Evolutionary conservation across 1,139 yeast genomes (phyloP).

Genomic region (Yamadazyma diospyri): DNA sequence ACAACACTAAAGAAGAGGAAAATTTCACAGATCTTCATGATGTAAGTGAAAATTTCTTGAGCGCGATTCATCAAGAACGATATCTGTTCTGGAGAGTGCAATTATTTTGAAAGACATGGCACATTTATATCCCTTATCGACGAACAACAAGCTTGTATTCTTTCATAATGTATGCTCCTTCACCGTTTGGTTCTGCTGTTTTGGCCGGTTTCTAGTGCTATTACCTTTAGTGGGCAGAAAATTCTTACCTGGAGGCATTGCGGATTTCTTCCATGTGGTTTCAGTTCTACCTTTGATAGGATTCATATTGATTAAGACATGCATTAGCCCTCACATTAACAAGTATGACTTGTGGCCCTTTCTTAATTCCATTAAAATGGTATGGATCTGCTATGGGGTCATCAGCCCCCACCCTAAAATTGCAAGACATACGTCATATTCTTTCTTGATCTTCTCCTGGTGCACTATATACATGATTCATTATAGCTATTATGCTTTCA

Average conservation of each 20-base stretch:
- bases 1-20: slow-evolving; percentile 12
- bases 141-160: slow-evolving; percentile 29
- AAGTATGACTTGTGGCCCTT: slow-evolving; percentile 26
- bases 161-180: slow-evolving; percentile 35
- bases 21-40: background rate
- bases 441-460: slow-evolving; percentile 46
- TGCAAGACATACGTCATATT: slow-evolving; percentile 48
- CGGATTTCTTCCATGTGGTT: slow-evolving; percentile 55
- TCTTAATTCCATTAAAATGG: slow-evolving; percentile 31
- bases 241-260: slow-evolving; percentile 68
- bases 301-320: slow-evolving; percentile 20
- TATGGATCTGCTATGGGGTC: slow-evolving; percentile 43
- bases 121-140: slow-evolving; percentile 34
- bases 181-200: slow-evolving; percentile 51
- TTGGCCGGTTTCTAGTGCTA: slow-evolving; percentile 47
- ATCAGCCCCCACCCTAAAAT: slow-evolving; percentile 46
- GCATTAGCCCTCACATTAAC: slow-evolving; percentile 12
- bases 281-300: slow-evolving; percentile 32
- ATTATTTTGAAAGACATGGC: too few relatives aligned
- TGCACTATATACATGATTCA: slow-evolving; percentile 40
- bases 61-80: background rate
- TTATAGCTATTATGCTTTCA: slow-evolving; percentile 47
- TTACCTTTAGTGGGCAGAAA: slow-evolving; percentile 60
- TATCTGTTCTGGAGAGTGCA: too few relatives aligned
- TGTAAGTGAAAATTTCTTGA: background rate